phyloP scores from a whole-genome alignment of 1,139 yeast genomes.

The Suhomyces bokatorum region DNA sequence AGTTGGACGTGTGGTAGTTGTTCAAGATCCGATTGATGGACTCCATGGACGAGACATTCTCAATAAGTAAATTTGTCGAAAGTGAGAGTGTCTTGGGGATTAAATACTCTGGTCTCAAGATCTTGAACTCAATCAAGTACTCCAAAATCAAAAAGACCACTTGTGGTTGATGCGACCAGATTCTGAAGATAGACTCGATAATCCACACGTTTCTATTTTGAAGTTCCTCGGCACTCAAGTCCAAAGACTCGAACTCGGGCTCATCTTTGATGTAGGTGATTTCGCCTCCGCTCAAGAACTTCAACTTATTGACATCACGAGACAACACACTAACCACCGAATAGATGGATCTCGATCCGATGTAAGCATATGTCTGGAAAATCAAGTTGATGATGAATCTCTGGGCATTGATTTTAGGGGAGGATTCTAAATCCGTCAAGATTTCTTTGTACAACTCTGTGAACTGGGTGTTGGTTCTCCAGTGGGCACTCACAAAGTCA shows the following conservation, averaged over 20 bases:
- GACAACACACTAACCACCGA: constrained; percentile 75
- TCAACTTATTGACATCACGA: constrained; percentile 55
- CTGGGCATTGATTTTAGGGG: constrained; percentile 35
- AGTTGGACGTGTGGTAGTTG: constrained; percentile 14
- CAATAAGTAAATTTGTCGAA: constrained; percentile 37
- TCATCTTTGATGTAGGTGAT: constrained; percentile 34
- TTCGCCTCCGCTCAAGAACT: constrained; percentile 38
- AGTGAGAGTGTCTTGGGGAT: constrained; percentile 44
- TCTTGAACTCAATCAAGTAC: constrained; percentile 54
- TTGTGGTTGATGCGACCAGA: constrained; percentile 83
- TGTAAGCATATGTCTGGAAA: constrained; percentile 71
- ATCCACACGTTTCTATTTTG: constrained; percentile 43
- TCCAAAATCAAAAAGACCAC: constrained; percentile 74
- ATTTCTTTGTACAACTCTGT: constrained; percentile 35
- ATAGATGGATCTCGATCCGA: constrained; percentile 87
- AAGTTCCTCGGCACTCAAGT: constrained; percentile 39
- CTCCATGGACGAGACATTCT: constrained; percentile 50
- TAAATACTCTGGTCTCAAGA: constrained; percentile 45
- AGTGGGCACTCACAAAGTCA: constrained; percentile 44
- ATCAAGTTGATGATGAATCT: constrained; percentile 59
- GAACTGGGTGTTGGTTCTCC: constrained; percentile 44
- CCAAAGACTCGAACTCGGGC: constrained; percentile 36
- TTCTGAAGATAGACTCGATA: constrained; percentile 65
- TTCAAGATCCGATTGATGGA: constrained; percentile 40
- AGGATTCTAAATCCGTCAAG: constrained; percentile 21